Evolutionary conservation across 345 rosid genomes (phyloP).

Genomic region (Draba incana): DNA sequence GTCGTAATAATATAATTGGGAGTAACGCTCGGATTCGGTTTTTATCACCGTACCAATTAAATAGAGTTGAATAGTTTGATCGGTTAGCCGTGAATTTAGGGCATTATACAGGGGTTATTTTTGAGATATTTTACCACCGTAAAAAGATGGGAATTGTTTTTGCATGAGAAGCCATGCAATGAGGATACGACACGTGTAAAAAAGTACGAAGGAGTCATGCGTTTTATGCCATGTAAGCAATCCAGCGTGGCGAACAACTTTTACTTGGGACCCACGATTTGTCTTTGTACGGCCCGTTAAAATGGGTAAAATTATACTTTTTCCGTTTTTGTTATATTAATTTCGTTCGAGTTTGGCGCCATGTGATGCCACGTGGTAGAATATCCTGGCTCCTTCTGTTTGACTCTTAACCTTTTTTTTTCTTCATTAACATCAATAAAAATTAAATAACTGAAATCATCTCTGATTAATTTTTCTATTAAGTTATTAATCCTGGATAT

Average conservation of each 20-base stretch:
- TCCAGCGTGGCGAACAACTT: conserved; percentile 30
- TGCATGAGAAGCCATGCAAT: neutral
- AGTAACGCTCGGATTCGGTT: conserved; percentile 31
- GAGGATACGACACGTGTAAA: conserved; percentile 17
- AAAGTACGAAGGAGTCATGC: neutral
- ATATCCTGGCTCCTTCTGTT: conserved; percentile 25
- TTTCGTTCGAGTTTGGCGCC: conserved; percentile 38
- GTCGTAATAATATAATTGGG: conserved; percentile 1
- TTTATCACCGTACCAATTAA: conserved; percentile 34
- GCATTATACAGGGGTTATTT: too few species aligned
- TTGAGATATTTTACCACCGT: neutral
- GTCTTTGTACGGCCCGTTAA: conserved; percentile 43
- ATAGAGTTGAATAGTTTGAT: neutral
- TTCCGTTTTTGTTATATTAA: conserved; percentile 5
- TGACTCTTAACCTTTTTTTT: conserved; percentile 18
- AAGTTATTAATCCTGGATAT: neutral
- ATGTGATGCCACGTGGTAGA: conserved; percentile 37
- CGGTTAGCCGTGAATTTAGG: conserved; percentile 33
- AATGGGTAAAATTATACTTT: conserved; percentile 30
- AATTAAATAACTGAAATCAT: neutral
- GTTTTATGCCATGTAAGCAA: conserved; percentile 24
- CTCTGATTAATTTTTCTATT: neutral
- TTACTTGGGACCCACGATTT: conserved; percentile 23
- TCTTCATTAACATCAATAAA: neutral
- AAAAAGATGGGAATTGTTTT: neutral